Conservation (phyloP, 208 protist genomes). For the Leishmania martiniquensis region DNA sequence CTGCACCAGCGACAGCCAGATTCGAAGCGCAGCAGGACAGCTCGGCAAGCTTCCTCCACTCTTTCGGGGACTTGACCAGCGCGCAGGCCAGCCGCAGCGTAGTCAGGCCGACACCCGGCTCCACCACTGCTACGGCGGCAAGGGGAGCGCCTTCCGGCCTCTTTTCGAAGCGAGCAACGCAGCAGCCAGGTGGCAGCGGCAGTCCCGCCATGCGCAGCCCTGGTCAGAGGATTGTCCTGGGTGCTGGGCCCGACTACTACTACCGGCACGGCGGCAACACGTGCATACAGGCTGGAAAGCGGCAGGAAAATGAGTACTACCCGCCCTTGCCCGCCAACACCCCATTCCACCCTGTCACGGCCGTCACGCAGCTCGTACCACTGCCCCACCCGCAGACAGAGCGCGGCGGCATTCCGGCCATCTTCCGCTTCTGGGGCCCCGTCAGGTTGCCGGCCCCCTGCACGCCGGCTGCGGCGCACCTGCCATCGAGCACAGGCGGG, state of each 20-base stretch:
- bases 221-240: neutral
- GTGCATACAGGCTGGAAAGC: conserved; percentile 51
- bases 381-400: conserved; percentile 17
- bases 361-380: conserved; percentile 13
- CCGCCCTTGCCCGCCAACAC: conserved; percentile 32
- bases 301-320: conserved; percentile 51
- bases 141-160: neutral
- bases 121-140: neutral
- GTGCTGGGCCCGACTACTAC: conserved; percentile 30
- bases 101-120: neutral
- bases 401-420: conserved; percentile 27
- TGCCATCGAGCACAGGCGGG: conserved; percentile 1
- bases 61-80: neutral
- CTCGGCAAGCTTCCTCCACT: neutral
- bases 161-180: neutral
- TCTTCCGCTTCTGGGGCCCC: conserved; percentile 33
- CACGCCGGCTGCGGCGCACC: neutral
- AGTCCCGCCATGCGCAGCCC: neutral
- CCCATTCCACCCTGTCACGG: conserved; percentile 17
- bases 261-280: conserved; percentile 49
- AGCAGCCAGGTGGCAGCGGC: neutral
- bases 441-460: conserved; percentile 15
- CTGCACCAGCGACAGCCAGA: neutral
- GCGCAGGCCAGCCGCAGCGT: neutral
- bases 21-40: neutral